Percentiles rank a stretch among this genome's conserved stretches.
These are phyloP conservation scores for Cladophialophora bantiana DNA, from an alignment of 2,329 filamentous ascomycete genomes.

Conservation along the genomic window DNA sequence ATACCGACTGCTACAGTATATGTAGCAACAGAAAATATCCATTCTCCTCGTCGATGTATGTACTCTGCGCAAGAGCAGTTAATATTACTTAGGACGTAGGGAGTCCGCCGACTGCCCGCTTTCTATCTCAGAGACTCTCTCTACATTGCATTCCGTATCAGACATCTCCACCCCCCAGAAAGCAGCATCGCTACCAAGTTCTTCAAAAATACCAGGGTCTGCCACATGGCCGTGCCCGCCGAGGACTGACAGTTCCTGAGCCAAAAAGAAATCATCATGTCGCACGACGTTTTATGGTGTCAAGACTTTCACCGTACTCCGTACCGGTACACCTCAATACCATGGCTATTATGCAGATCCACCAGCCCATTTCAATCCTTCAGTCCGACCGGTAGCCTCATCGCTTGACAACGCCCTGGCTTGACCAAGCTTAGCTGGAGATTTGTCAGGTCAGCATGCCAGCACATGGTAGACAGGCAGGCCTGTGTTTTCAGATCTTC, in stretches of 20 bases:
- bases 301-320: neutral
- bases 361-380: neutral
- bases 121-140: too few relatives aligned
- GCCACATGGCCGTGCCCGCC: neutral
- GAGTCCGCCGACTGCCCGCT: too few relatives aligned
- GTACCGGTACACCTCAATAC: neutral
- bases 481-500: neutral
- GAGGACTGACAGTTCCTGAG: neutral
- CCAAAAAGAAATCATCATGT: constrained; percentile 4
- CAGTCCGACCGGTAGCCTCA: constrained; percentile 8
- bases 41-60: too few relatives aligned
- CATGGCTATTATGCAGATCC: neutral
- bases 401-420: constrained; percentile 15
- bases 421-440: neutral
- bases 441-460: constrained; percentile 16
- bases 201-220: neutral
- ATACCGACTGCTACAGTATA: too few relatives aligned
- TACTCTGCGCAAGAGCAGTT: too few relatives aligned
- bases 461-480: neutral
- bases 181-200: neutral
- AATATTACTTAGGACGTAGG: too few relatives aligned
- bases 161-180: neutral
- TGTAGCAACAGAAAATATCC: too few relatives aligned
- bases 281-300: constrained; percentile 5
- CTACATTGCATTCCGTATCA: neutral